Conservation (phyloP, 345 rosid genomes). For the Populus ilicifolia region DNA sequence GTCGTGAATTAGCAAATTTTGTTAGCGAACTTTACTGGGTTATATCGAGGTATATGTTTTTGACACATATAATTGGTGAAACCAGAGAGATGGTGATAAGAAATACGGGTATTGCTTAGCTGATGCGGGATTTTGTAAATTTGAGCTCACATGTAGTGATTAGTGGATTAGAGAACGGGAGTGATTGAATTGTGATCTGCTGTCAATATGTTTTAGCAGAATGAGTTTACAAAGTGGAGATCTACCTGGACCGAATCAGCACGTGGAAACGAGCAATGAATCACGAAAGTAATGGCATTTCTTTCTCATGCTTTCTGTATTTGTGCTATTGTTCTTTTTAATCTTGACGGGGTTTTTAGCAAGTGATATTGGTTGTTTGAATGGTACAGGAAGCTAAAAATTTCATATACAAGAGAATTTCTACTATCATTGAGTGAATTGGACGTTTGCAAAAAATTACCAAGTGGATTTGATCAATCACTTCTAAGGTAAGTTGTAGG, state of each 20-base stretch:
- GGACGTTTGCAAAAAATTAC: constrained; percentile 72
- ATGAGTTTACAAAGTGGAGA: constrained; percentile 68
- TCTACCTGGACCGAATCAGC: constrained; percentile 37
- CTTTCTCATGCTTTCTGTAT: neutral
- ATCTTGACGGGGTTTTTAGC: neutral
- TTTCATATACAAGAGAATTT: constrained; percentile 61
- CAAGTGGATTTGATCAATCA: constrained; percentile 53
- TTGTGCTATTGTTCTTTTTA: neutral
- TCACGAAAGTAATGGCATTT: constrained; percentile 36
- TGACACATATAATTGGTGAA: neutral
- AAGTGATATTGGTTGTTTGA: constrained; percentile 7
- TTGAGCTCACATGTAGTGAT: constrained; percentile 1
- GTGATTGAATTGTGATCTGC: neutral
- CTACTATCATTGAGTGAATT: constrained; percentile 63
- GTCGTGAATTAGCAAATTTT: neutral
- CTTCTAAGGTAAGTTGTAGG: constrained; percentile 47
- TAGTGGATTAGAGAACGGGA: neutral
- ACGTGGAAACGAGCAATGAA: constrained; percentile 30
- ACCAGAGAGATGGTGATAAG: neutral
- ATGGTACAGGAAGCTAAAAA: constrained; percentile 54
- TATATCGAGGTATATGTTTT: neutral
- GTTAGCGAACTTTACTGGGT: neutral
- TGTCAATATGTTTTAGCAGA: constrained; percentile 19
- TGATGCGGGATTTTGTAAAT: neutral
- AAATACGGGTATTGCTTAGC: neutral